Evolutionary conservation across 208 protist species (phyloP).

Genomic region (Leptomonas pyrrhocoris): DNA sequence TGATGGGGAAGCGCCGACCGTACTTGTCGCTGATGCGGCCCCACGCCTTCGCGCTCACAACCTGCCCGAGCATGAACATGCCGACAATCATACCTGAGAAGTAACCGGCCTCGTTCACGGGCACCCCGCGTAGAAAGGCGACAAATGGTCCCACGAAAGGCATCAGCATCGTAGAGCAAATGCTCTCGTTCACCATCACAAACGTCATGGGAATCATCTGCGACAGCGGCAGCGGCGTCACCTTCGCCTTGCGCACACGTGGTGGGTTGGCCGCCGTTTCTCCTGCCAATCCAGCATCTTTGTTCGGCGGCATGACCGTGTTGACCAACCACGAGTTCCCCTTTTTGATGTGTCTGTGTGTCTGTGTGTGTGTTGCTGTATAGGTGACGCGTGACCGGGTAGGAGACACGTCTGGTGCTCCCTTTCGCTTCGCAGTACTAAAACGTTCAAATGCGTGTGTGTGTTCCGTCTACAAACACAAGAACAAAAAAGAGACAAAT

Average conservation of each 20-base stretch:
- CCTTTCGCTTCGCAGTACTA: too few species aligned
- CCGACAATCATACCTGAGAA: constrained; percentile 51
- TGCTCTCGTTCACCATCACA: constrained; percentile 65
- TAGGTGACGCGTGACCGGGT: too few species aligned
- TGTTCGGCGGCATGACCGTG: too few species aligned
- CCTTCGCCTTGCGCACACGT: constrained; percentile 19
- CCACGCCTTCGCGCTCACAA: constrained; percentile 57
- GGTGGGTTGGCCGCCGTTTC: too few species aligned
- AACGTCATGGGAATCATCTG: constrained; percentile 66
- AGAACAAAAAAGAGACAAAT: too few species aligned
- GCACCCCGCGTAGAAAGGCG: constrained; percentile 39
- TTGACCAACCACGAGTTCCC: too few species aligned
- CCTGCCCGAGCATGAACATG: constrained; percentile 69
- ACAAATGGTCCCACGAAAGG: constrained; percentile 66
- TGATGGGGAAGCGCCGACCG: constrained; percentile 50
- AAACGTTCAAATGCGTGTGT: too few species aligned
- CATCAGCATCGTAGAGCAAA: constrained; percentile 61
- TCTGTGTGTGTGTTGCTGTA: too few species aligned
- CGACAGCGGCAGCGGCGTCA: constrained; percentile 55
- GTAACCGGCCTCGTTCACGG: constrained; percentile 61
- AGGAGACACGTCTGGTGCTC: too few species aligned
- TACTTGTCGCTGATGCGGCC: constrained; percentile 67
- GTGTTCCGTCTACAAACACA: too few species aligned
- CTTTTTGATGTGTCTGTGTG: too few species aligned
- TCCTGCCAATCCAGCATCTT: too few species aligned